These are phyloP conservation scores for Obba rivulosa DNA, from an alignment of 768 basidiomycete genomes.

Conservation along the genomic window DNA sequence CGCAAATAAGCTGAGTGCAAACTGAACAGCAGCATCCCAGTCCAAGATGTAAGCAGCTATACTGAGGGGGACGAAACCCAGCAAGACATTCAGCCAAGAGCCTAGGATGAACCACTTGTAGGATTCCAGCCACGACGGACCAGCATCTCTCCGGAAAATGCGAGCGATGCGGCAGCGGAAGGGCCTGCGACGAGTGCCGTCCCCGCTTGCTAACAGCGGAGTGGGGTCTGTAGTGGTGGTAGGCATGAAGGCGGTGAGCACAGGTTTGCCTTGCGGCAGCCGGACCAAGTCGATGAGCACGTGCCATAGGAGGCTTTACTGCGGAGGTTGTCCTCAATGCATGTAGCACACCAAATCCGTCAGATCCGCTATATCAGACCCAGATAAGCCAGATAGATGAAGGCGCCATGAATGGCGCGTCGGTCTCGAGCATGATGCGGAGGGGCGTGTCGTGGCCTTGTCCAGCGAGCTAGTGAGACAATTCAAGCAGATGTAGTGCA, in stretches of 20 bases:
- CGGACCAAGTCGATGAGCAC: too few species aligned
- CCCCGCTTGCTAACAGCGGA: conserved; percentile 43
- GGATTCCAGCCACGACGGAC: conserved; percentile 57
- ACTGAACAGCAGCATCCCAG: conserved; percentile 74
- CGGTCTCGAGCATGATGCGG: conserved; percentile 67
- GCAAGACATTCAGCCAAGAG: conserved; percentile 69
- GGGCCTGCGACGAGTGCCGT: conserved; percentile 17
- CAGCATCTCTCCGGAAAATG: conserved; percentile 49
- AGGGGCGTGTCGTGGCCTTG: conserved; percentile 12
- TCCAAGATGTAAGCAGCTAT: conserved; percentile 56
- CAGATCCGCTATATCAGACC: too few species aligned
- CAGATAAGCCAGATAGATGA: too few species aligned
- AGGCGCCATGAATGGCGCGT: conserved; percentile 86
- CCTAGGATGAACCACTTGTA: conserved; percentile 56
- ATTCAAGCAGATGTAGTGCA: too few species aligned
- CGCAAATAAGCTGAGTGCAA: conserved; percentile 71
- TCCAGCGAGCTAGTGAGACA: conserved; percentile 25
- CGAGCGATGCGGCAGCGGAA: conserved; percentile 31
- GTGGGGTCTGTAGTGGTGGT: conserved; percentile 36
- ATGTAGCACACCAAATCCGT: too few species aligned
- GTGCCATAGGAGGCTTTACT: too few species aligned
- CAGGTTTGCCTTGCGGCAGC: background rate
- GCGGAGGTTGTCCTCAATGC: too few species aligned
- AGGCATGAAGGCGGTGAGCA: conserved; percentile 3
- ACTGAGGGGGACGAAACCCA: conserved; percentile 76